Evolutionary conservation across 2,329 filamentous ascomycete species (phyloP), one percentile per base, ranked within the genome.

Genomic region (Herpotrichia juniperi): DNA sequence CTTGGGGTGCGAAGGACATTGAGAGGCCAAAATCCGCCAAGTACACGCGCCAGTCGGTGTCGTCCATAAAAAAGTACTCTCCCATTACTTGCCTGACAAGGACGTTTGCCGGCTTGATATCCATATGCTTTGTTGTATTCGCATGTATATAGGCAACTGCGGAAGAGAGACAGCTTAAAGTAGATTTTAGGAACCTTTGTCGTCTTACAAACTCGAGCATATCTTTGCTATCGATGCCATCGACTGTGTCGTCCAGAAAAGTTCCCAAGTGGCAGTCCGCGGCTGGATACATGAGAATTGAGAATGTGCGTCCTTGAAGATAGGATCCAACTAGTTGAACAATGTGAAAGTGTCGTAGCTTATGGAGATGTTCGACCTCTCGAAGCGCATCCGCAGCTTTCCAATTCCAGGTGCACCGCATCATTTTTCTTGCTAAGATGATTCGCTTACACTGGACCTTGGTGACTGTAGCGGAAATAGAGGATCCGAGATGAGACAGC

Each of bases 91-190:
- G n/a, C n/a, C n/a, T n/a, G n/a, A 63, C 39, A 4, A 63, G 55
- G 3, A 66, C 55, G 14, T 64, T 64, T 1, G 48, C 39, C 1
- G 63, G 62, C 26, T 66, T 64, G 8, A 66, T 61, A 12, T 64
- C 61, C 56, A 63, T 59, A 31, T 66, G 62, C 21, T 50, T 57
- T 1, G 53, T 62, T 0, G 44, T 49, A 3, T 50, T n/a, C 1
- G 16, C 3, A 11, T 66, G 61, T 2, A 62, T 35, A 26, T 46
- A 60, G 1, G n/a, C 24, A 2, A 64, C 12, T 21, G 58, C 48
- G n/a, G 40, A 37, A 12, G 53, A 42, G 8, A 58, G 47, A 22
- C 57, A 63, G 11, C 40, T 25, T 4, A 58, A 39, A 31, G 16
- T 37, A 25, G n/a, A 31, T n/a, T 22, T 12, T 3, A 45, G 28